Percentiles rank a stretch among this genome's conserved stretches.
phyloP scores from a whole-genome alignment of 352 stramenopile species.

The Aphanomyces euteiches region DNA sequence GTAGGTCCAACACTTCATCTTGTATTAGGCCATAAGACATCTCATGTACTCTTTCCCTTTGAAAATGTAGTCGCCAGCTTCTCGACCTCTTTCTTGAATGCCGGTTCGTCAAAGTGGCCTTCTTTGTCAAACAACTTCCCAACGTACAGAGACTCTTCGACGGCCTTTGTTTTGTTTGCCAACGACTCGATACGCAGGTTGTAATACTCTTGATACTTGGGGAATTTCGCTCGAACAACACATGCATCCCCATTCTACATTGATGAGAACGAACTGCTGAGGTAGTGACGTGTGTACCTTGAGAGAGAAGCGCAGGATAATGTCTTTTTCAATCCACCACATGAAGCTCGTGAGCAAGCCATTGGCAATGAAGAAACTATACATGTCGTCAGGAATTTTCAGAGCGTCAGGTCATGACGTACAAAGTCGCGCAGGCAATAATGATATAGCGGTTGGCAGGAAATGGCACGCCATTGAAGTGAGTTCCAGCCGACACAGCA shows the following conservation, averaged over 20 bases:
- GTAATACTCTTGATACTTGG: slow-evolving; percentile 72
- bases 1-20: slow-evolving; percentile 33
- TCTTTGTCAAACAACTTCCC: slow-evolving; percentile 84
- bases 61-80: slow-evolving; percentile 58
- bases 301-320: slow-evolving; percentile 64
- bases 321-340: slow-evolving; percentile 72
- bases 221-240: slow-evolving; percentile 65
- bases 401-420: slow-evolving; percentile 21
- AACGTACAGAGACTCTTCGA: slow-evolving; percentile 70
- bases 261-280: slow-evolving; percentile 15
- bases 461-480: slow-evolving; percentile 61
- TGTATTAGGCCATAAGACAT: slow-evolving; percentile 24
- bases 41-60: slow-evolving; percentile 71
- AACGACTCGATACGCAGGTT: slow-evolving; percentile 53
- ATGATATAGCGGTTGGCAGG: slow-evolving; percentile 66
- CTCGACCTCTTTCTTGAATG: slow-evolving; percentile 66
- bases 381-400: neutral
- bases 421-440: slow-evolving; percentile 66
- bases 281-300: slow-evolving; percentile 37
- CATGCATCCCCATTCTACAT: slow-evolving; percentile 29
- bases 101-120: slow-evolving; percentile 77
- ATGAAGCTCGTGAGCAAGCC: slow-evolving; percentile 65
- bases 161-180: slow-evolving; percentile 39
- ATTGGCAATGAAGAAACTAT: slow-evolving; percentile 80
- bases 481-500: slow-evolving; percentile 54